Base-by-base conservation (phyloP, 2,329 filamentous ascomycete species). In the Fusarium austroafricanum region DNA sequence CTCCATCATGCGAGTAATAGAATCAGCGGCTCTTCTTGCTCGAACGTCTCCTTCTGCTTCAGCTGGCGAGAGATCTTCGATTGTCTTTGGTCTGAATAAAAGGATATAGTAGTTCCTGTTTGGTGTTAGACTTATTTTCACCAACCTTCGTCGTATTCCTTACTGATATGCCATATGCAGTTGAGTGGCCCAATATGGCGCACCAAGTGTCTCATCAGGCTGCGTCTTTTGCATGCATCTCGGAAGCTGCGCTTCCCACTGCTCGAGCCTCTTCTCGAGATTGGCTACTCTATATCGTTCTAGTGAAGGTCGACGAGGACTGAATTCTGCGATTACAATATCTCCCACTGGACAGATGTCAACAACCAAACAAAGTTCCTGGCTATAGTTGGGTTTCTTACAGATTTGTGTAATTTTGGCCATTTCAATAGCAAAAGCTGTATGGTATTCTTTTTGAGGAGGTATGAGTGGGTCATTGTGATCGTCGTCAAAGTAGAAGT, bases 81-180 rank as follows among this genome's bases (percentile, higher is more conserved):
- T 60, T 2, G 35, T 37, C 10, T 66, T 71, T 0, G 69, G 69
- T 1, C 69, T 23, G 1, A 70, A 71, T 0, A 71, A 10, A 4
- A 71, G 63, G 1, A 71, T 71, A 0, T 56, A 53, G 3, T 64
- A 68, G 5, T 60, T 66, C 6, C 69, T 71, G 17, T 0, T 0
- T 0, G 0, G 0, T 0, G 18, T 65, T 1, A 70, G 46, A 14
- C 3, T 14, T 2, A 2, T 3, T 2, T 0, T 14, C 5, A 2
- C 1, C 1, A 10, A 14, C 2, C 0, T 2, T 1, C 2, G 6
- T 4, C 2, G 20, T 0, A 0, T 8, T 2, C 1, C 58, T 62
- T 55, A 71, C 69, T 71, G 69, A 17, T 72, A 72, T 0, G 67
- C 61, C 37, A 59, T 58, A 1, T 71, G 59, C 1, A 71, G n/a